Evolutionary conservation across 768 basidiomycete genomes (phyloP).

Genomic region (Boletus sp.): DNA sequence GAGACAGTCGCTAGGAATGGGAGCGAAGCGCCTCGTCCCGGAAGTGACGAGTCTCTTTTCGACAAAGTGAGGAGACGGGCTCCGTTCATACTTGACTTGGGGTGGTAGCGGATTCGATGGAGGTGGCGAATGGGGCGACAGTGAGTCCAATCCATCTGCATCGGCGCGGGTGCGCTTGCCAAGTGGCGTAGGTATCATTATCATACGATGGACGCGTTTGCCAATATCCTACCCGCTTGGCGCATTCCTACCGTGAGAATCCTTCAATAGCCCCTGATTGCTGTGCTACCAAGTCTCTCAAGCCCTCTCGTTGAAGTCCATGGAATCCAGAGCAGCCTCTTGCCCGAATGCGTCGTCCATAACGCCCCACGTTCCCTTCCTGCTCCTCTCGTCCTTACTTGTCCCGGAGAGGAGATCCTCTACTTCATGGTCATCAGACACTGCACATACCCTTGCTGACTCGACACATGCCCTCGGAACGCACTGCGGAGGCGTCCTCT

Average conservation of each 20-base stretch:
- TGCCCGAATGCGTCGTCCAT: conserved; percentile 25
- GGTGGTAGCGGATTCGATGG: neutral
- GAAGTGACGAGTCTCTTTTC: conserved; percentile 23
- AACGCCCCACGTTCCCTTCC: conserved; percentile 22
- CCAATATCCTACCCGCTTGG: too few species aligned
- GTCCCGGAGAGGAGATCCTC: conserved; percentile 19
- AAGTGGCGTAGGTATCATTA: conserved; percentile 4
- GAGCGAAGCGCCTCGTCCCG: conserved; percentile 29
- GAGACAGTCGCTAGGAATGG: conserved; percentile 28
- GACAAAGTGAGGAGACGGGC: conserved; percentile 11
- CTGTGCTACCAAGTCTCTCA: too few species aligned
- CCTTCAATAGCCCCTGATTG: neutral
- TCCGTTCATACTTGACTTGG: conserved; percentile 22
- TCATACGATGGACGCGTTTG: neutral
- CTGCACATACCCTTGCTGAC: neutral
- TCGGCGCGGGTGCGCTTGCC: conserved; percentile 16
- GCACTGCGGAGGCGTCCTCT: neutral
- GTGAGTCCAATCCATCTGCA: neutral
- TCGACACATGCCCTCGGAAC: neutral
- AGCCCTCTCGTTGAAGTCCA: neutral
- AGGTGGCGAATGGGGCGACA: neutral
- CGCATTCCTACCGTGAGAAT: conserved; percentile 1
- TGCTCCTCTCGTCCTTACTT: conserved; percentile 14
- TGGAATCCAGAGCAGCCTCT: conserved; percentile 21
- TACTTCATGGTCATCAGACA: conserved; percentile 8